Percentiles rank a stretch among this genome's conserved stretches.
phyloP scores from a whole-genome alignment of 139 green algal species.

The Tetraselmis striata region DNA sequence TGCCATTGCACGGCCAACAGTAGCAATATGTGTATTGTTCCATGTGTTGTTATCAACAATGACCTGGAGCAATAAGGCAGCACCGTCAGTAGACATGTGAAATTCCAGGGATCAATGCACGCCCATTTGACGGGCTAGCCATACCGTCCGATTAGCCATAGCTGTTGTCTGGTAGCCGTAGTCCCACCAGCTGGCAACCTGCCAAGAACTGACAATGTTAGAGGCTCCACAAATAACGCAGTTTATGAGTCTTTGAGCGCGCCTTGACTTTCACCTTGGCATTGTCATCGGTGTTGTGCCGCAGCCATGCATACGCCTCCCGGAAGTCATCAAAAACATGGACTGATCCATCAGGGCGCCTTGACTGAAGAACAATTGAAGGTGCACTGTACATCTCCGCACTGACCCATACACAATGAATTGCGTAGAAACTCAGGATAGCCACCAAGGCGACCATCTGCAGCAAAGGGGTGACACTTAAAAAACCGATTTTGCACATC shows the following conservation, averaged over 20 bases:
- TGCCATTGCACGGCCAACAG: conserved; percentile 77
- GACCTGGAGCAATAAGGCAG: too few relatives aligned
- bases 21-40: conserved; percentile 95
- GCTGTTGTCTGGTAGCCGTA: conserved; percentile 93
- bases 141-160: conserved; percentile 81
- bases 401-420: conserved; percentile 73
- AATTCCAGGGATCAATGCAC: too few relatives aligned
- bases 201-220: background rate
- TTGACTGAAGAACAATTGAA: conserved; percentile 85
- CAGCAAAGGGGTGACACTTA: too few relatives aligned
- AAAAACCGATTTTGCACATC: too few relatives aligned
- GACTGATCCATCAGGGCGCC: conserved; percentile 16
- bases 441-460: conserved; percentile 27
- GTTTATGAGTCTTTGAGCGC: too few relatives aligned
- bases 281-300: conserved; percentile 75
- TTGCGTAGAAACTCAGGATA: conserved; percentile 50
- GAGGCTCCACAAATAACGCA: background rate
- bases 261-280: too few relatives aligned
- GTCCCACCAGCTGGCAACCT: conserved; percentile 75
- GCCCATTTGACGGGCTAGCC: too few relatives aligned
- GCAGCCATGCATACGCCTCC: conserved; percentile 76
- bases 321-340: conserved; percentile 90
- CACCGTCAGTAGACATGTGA: too few relatives aligned
- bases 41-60: conserved; percentile 96
- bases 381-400: conserved; percentile 89